Evolutionary conservation across 202 grass and related monocot species (phyloP).

Genomic region (Eragrostis tef): DNA sequence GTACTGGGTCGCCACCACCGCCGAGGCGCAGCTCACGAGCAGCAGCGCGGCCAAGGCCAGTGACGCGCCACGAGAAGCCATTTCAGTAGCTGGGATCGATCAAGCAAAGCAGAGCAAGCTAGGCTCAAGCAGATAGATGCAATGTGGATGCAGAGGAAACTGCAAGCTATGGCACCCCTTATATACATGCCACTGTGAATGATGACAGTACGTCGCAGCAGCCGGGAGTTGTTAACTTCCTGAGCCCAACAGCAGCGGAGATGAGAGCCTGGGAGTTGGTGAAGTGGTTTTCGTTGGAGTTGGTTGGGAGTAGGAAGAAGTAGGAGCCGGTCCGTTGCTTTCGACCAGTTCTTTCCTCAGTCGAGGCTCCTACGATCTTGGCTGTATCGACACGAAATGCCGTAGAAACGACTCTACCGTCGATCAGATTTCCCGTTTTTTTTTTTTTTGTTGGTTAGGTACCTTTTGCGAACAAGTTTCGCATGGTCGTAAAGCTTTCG

Average conservation of each 20-base stretch:
- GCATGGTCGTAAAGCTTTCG: slow-evolving; percentile 28
- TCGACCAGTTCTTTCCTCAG: slow-evolving; percentile 4
- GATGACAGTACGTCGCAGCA: slow-evolving; percentile 28
- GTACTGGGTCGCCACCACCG: slow-evolving; percentile 59
- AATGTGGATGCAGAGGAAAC: slow-evolving; percentile 15
- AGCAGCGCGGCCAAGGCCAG: slow-evolving; percentile 55
- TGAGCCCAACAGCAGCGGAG: slow-evolving; percentile 14
- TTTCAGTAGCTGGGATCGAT: neutral
- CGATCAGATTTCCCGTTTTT: neutral
- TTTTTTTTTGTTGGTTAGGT: neutral
- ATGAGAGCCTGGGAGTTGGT: slow-evolving; percentile 45
- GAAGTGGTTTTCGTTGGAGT: slow-evolving; percentile 55
- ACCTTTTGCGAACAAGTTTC: slow-evolving; percentile 17
- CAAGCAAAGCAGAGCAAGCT: neutral
- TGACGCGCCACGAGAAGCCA: slow-evolving; percentile 32
- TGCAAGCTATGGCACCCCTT: slow-evolving; percentile 18
- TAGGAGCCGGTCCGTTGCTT: slow-evolving; percentile 33
- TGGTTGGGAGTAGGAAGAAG: slow-evolving; percentile 49
- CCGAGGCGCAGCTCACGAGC: slow-evolving; percentile 43
- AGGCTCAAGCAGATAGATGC: neutral
- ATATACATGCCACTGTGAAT: slow-evolving; percentile 33
- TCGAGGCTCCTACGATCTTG: neutral
- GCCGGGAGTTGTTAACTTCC: neutral
- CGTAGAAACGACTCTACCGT: slow-evolving; percentile 47
- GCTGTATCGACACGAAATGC: slow-evolving; percentile 32